Evolutionary conservation across 345 rosid genomes (phyloP), one percentile per base, ranked within the genome.

Genomic region (Citrus cavaleriei): DNA sequence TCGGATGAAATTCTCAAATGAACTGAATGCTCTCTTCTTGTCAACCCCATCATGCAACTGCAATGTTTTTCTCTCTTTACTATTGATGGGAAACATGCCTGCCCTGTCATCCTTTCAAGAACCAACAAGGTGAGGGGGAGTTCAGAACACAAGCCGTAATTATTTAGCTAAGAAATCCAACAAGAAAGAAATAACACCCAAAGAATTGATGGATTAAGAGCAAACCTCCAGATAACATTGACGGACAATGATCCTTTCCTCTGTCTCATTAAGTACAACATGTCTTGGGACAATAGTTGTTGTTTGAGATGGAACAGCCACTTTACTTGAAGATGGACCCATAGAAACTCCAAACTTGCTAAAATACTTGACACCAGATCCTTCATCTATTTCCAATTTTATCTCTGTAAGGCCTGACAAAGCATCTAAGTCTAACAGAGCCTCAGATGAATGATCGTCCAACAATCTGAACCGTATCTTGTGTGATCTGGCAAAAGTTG

Each of bases 391-490:
- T 84, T 88, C 93, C 83, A 93, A 84, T 85, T 89, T 88, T 83
- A 91, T 72, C 84, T 95, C 99, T 70, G 99, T 87, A 70, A 86
- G 90, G 80, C 97, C 99, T 76, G 99, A 95, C 79, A 95, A 83
- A 78, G 93, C 86, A 87, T 91, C 97, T 79, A 95, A 84, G 87
- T 95, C 92, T 76, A 95, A 75, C 79, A 83, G 40, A 72, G 93
- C 86, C 86, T 91, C 91, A 46, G 88, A 88, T 75, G 89, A 87
- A 82, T 40, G 71, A 73, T 84, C 81, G 81, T 90, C 90, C 49
- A 86, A 87, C 88, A 91, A 55, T 77, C 78, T 91, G 80, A 95
- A 83, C 55, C 46, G 83, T 65, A 89, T 62, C 87, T 89, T 91
- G 81, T 84, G 88, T 57, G 95, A 93, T 89, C 99, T 95, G 86